These are phyloP conservation scores for Saxispiralis lemnorum DNA, from an alignment of 495 filamentous ascomycete genomes.

Conservation along the genomic window DNA sequence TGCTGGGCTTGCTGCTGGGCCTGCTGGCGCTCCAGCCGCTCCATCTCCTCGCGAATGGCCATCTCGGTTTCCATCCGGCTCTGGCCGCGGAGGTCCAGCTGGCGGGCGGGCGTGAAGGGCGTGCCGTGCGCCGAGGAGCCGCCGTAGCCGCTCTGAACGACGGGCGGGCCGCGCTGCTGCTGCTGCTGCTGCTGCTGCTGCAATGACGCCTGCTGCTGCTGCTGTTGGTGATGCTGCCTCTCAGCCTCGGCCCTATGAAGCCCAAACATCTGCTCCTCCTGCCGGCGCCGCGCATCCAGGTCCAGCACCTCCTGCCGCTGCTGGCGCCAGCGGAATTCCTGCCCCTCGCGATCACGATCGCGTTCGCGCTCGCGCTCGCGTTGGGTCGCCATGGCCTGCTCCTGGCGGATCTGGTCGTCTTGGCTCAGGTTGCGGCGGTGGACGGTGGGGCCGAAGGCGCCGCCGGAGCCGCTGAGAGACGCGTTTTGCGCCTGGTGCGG, in stretches of 20 bases:
- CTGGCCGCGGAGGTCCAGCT: constrained; percentile 3
- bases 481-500: constrained; percentile 11
- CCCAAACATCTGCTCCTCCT: constrained; percentile 8
- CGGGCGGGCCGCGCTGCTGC: neutral
- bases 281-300: neutral
- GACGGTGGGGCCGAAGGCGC: neutral
- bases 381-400: neutral
- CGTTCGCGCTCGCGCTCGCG: constrained; percentile 5
- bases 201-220: neutral
- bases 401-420: constrained; percentile 1
- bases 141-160: too few relatives aligned
- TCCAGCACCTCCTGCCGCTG: neutral
- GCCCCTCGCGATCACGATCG: constrained; percentile 1
- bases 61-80: constrained; percentile 7
- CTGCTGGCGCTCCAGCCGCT: neutral
- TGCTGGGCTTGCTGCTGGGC: neutral
- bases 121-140: neutral
- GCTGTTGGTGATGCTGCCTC: constrained; percentile 11
- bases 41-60: constrained; percentile 1
- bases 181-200: constrained; percentile 1
- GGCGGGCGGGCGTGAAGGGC: neutral
- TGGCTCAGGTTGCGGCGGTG: constrained; percentile 1
- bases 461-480: constrained; percentile 1
- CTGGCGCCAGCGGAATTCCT: constrained; percentile 1
- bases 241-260: constrained; percentile 12